Percentiles rank a stretch among this genome's conserved stretches.
These are phyloP conservation scores for Phytophthora sojae DNA, from an alignment of 352 stramenopile genomes.

Conservation along the genomic window DNA sequence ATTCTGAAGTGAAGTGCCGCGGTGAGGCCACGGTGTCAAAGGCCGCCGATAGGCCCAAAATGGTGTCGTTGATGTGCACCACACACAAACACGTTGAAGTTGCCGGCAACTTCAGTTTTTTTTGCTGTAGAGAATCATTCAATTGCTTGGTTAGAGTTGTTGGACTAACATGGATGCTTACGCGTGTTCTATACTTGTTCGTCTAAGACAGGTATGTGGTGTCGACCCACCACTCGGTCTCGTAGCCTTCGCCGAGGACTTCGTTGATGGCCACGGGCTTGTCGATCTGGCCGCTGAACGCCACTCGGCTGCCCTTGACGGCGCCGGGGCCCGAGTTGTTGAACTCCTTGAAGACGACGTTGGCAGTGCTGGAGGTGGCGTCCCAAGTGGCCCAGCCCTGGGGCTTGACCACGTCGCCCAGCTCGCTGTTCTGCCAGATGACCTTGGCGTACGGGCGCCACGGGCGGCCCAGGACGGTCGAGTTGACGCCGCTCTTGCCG, in stretches of 20 bases:
- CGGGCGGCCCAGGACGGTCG: slow-evolving; percentile 24
- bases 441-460: slow-evolving; percentile 27
- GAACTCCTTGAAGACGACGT: slow-evolving; percentile 34
- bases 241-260: slow-evolving; percentile 25
- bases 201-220: slow-evolving; percentile 27
- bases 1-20: slow-evolving; percentile 15
- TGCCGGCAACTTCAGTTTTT: not conserved
- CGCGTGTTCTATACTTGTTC: not conserved
- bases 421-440: slow-evolving; percentile 32
- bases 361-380: slow-evolving; percentile 24
- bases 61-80: not conserved
- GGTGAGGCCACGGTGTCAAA: slow-evolving; percentile 28
- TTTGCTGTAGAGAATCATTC: too few relatives aligned
- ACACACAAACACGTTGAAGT: slow-evolving; percentile 9
- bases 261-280: slow-evolving; percentile 25
- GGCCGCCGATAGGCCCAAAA: not conserved
- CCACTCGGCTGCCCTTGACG: slow-evolving; percentile 12
- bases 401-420: slow-evolving; percentile 32
- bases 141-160: too few relatives aligned
- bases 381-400: slow-evolving; percentile 30
- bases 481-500: slow-evolving; percentile 21
- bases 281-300: slow-evolving; percentile 31
- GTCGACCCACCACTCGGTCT: slow-evolving; percentile 31
- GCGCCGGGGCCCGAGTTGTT: slow-evolving; percentile 25
- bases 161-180: too few relatives aligned